Evolutionary conservation across 108 stramenopile species (phyloP), one percentile per base, ranked within the genome.

Genomic region (Parmales sp.): DNA sequence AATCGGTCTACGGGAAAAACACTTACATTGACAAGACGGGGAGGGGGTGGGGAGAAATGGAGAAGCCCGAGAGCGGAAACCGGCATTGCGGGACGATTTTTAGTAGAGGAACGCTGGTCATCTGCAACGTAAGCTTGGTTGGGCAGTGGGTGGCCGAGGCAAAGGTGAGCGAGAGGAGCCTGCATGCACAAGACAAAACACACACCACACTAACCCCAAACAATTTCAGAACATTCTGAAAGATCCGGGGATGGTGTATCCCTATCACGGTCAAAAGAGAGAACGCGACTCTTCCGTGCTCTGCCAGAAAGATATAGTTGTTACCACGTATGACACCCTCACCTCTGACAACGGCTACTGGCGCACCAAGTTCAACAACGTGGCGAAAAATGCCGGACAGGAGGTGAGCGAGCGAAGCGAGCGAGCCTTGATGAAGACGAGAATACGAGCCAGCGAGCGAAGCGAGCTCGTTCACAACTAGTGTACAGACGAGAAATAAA

Each of bases 71-170:
- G 44, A 29, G 28, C 28, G 37, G 19, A 28, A 49, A 51, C 66
- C 18, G 13, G 34, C 13, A 26, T 2, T 74, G 67, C 38, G 79
- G 79, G 18, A 72, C 51, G n/a, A 75, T 78, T 11, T 44, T 75
- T 13, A 45, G 44, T 38, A 72, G 74, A 5, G 82, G 78, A 16
- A 83, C 82, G 11, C 49, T 83, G 11, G 82, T 83, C 38, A 69
- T 83, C 9, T 82, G 81, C 66, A 69, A 71, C 51, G 81, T 82
- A 5, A 69, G 67, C 11, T 66, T 82, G 22, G 81, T 82, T 18
- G 78, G 81, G 1, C 81, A 82, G 70, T 82, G 81, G 81, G 70
- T 78, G 20, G 74, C 76, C 25, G 82, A 83, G 51, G 82, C 82
- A 8, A 79, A 3, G 46, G 46, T n/a, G n/a, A n/a, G n/a, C n/a